phyloP scores from a whole-genome alignment of 306 rosid genomes.

The Cicer cuneatum region DNA sequence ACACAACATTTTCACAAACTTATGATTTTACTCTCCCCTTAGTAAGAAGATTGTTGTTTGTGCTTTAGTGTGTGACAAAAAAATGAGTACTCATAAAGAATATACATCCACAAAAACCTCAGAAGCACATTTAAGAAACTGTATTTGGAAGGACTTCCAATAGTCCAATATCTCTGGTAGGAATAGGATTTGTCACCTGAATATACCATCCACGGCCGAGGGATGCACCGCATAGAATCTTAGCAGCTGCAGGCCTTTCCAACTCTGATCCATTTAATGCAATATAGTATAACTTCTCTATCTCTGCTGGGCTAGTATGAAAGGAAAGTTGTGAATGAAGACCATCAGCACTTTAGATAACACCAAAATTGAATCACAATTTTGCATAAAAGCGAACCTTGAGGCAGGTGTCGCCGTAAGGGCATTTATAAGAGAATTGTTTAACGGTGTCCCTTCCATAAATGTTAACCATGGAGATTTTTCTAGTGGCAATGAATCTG shows the following conservation, averaged over 20 bases:
- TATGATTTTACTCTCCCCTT: slow-evolving; percentile 6
- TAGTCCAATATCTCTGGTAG: slow-evolving; percentile 36
- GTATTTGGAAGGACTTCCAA: slow-evolving; percentile 26
- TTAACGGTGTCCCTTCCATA: slow-evolving; percentile 76
- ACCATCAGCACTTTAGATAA: slow-evolving; percentile 40
- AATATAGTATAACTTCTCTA: slow-evolving; percentile 70
- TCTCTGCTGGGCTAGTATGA: slow-evolving; percentile 67
- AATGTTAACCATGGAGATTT: slow-evolving; percentile 75
- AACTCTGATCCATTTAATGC: slow-evolving; percentile 74
- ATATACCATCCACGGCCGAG: slow-evolving; percentile 80
- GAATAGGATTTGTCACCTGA: slow-evolving; percentile 62
- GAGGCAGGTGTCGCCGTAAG: slow-evolving; percentile 73
- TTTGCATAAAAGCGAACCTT: slow-evolving; percentile 52
- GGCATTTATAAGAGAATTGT: slow-evolving; percentile 56
- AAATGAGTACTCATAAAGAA: slow-evolving; percentile 4
- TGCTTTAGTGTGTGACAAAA: slow-evolving; percentile 15
- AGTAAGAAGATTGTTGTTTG: slow-evolving; percentile 6
- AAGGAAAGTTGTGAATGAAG: slow-evolving; percentile 47
- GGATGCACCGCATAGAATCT: slow-evolving; percentile 85
- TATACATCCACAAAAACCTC: slow-evolving; percentile 35
- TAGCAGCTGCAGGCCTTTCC: slow-evolving; percentile 75
- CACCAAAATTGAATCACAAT: slow-evolving; percentile 35
- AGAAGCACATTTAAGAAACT: slow-evolving; percentile 30
- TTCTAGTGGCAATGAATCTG: slow-evolving; percentile 56
- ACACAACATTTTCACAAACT: no score